phyloP scores from a whole-genome alignment of 306 rosid genomes.

The Carpinus fangiana region DNA sequence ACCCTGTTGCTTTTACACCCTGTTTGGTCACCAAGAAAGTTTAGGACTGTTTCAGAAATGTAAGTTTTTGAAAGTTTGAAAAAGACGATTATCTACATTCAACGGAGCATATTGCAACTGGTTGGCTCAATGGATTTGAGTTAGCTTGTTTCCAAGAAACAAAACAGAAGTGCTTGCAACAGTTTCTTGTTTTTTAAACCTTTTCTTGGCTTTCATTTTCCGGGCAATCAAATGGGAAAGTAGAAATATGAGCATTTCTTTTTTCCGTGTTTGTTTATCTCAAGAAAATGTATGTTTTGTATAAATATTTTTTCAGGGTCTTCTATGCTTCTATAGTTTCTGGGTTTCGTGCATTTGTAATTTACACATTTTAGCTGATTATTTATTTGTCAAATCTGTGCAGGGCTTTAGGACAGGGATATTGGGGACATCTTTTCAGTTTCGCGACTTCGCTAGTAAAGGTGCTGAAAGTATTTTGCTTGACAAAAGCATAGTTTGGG shows the following conservation, averaged over 20 bases:
- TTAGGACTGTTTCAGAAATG: neutral
- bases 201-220: neutral
- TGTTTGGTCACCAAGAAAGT: conserved; percentile 17
- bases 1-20: neutral
- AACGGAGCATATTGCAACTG: conserved; percentile 13
- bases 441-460: conserved; percentile 59
- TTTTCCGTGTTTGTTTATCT: neutral
- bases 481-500: neutral
- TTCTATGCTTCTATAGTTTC: neutral
- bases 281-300: neutral
- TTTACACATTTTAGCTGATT: neutral
- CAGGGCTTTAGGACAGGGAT: conserved; percentile 60
- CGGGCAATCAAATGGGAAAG: neutral
- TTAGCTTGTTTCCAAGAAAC: neutral
- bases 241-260: neutral
- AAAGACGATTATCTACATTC: neutral
- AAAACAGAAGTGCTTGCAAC: neutral
- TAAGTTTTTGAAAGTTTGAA: neutral
- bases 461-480: conserved; percentile 40
- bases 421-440: conserved; percentile 48
- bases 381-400: conserved; percentile 22
- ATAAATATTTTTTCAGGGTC: neutral
- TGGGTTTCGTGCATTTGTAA: conserved; percentile 7
- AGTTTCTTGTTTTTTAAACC: neutral
- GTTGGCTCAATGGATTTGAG: neutral